Evolutionary conservation across 345 rosid species (phyloP), one percentile per base, ranked within the genome.

Genomic region (Clausena lansium): DNA sequence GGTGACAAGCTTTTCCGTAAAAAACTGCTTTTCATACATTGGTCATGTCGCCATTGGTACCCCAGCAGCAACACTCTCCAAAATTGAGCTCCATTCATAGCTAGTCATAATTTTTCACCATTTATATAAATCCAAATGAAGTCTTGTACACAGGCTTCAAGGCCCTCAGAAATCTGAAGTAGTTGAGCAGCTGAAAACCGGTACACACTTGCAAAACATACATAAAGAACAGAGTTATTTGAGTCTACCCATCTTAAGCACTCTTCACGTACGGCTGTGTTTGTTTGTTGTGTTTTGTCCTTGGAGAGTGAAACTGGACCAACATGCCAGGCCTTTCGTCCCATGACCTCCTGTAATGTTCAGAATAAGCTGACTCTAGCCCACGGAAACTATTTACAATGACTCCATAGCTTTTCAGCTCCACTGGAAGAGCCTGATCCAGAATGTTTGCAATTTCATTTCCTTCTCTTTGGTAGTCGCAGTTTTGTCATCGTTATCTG

Each of bases 31-130:
- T 1, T 78, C 82, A 0, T 22, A 45, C 3, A 80, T 39, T 0
- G 86, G 88, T 89, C 88, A 83, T 4, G 89, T 88, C 24, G 75
- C 82, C 89, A 86, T 81, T 30, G 88, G 84, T 50, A 65, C 65
- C 5, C 89, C 50, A 0, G 88, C 79, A 0, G 81, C 25, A 24
- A 86, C 5, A 2, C 72, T 81, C 32, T 88, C 88, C 0, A 84
- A 71, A 5, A 71, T 77, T 9, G 88, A 85, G 75, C 82, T 85
- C 92, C 89, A 88, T 9, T 88, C 86, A 0, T 88, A 89, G 4
- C 84, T 90, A 0, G 87, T 86, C 78, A 91, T 67, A 50, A 89
- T 41, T 41, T n/a, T 41, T 41, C 15, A 41, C 50, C 15, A 41
- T 41, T 41, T 0, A 41, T 41, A 41, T 10, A 52, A 30, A 79